A percentile compares a stretch with the other conserved stretches of the same genome.
Evolutionary conservation across 2,329 filamentous ascomycete species (phyloP).

Genomic region (Aspergillus chevalieri): DNA sequence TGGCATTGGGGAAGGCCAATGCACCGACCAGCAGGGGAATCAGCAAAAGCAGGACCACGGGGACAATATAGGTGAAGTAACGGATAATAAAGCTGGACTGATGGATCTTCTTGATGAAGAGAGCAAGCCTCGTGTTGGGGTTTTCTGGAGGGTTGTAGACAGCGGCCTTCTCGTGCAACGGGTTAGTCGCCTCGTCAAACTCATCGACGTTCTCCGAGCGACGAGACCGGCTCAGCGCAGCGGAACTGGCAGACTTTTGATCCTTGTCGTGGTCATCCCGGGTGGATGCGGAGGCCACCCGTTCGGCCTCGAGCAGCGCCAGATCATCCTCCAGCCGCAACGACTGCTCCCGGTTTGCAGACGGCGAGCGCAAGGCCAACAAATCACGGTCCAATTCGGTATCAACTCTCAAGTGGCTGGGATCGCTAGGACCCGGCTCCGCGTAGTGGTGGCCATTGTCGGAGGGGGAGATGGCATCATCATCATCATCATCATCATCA

Average conservation of each 20-base stretch:
- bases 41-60: constrained; percentile 57
- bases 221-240: constrained; percentile 49
- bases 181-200: constrained; percentile 62
- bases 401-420: constrained; percentile 20
- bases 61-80: constrained; percentile 66
- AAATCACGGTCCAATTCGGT: constrained; percentile 14
- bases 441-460: constrained; percentile 29
- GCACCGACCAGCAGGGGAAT: constrained; percentile 63
- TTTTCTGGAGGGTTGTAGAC: constrained; percentile 60
- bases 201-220: constrained; percentile 56
- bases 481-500: constrained; percentile 19
- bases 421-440: constrained; percentile 5
- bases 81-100: constrained; percentile 60
- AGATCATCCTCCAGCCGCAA: constrained; percentile 61
- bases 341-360: constrained; percentile 54
- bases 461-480: constrained; percentile 21
- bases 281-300: constrained; percentile 46
- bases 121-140: constrained; percentile 56
- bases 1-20: constrained; percentile 53
- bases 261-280: constrained; percentile 25
- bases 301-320: constrained; percentile 59
- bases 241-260: constrained; percentile 36
- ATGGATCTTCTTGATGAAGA: constrained; percentile 60
- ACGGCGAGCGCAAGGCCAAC: constrained; percentile 41
- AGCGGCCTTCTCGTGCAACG: constrained; percentile 60